A percentile compares a stretch with the other conserved stretches of the same genome.
Evolutionary conservation across 148 eudicot genomes (phyloP).

Genomic region (Salicornia ramosissima): DNA sequence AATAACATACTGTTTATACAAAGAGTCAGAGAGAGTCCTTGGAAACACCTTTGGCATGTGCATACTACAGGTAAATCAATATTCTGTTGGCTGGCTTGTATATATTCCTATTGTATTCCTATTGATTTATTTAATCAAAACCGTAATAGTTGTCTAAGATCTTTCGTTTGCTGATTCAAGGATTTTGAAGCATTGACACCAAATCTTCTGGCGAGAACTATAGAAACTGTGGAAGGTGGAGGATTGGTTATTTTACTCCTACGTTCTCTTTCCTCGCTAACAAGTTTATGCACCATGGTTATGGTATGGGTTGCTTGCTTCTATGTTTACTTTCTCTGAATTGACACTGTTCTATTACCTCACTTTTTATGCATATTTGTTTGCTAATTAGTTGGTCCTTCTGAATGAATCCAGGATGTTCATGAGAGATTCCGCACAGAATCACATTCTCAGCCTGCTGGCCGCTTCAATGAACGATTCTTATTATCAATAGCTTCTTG

Average conservation of each 20-base stretch:
- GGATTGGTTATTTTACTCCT: slow-evolving; percentile 76
- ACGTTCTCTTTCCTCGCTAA: slow-evolving; percentile 79
- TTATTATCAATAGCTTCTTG: slow-evolving; percentile 84
- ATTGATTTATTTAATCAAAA: neutral
- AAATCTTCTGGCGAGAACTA: slow-evolving; percentile 88
- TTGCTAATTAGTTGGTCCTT: slow-evolving; percentile 2
- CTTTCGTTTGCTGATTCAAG: slow-evolving; percentile 27
- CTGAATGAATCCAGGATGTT: slow-evolving; percentile 59
- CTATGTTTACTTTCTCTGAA: neutral
- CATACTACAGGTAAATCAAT: slow-evolving; percentile 64
- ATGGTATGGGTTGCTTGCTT: slow-evolving; percentile 52
- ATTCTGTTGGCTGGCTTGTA: slow-evolving; percentile 3
- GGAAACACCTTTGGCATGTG: slow-evolving; percentile 98
- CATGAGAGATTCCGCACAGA: slow-evolving; percentile 92
- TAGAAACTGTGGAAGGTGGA: slow-evolving; percentile 99
- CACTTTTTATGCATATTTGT: neutral
- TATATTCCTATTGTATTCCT: neutral
- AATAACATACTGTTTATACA: slow-evolving; percentile 75
- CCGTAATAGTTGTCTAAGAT: slow-evolving; percentile 17
- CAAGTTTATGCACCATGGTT: slow-evolving; percentile 91
- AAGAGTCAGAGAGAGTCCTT: slow-evolving; percentile 85
- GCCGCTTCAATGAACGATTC: slow-evolving; percentile 94
- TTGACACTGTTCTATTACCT: slow-evolving; percentile 2
- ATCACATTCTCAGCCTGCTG: slow-evolving; percentile 71
- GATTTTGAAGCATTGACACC: slow-evolving; percentile 99